Conservation (phyloP, 495 filamentous ascomycete species). For the Tetracladium marchalianum region DNA sequence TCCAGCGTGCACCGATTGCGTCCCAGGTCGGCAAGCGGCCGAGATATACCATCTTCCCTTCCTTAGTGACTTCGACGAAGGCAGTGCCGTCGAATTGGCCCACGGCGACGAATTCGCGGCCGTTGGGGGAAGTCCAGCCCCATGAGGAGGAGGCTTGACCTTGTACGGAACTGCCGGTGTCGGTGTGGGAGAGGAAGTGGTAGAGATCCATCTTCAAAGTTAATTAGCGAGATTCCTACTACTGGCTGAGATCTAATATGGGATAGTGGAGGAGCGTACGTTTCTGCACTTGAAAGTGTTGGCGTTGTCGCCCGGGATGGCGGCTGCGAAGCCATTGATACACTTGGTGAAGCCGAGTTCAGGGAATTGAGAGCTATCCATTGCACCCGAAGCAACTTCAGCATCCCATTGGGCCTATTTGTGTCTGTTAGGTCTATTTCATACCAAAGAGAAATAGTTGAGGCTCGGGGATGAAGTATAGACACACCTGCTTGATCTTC, state of each 20-base stretch:
- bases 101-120: constrained; percentile 46
- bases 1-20: not conserved
- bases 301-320: constrained; percentile 27
- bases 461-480: not conserved
- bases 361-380: not conserved
- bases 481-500: constrained; percentile 27
- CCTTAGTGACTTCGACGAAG: constrained; percentile 39
- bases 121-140: constrained; percentile 45
- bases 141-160: constrained; percentile 4
- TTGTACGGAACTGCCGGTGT: constrained; percentile 31
- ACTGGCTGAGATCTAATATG: not conserved
- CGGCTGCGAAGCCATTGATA: constrained; percentile 33
- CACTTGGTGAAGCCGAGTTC: constrained; percentile 24
- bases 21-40: not conserved
- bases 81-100: constrained; percentile 46
- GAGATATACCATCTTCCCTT: constrained; percentile 37
- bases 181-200: constrained; percentile 40
- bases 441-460: not conserved
- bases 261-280: constrained; percentile 11
- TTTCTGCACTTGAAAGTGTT: constrained; percentile 41
- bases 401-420: not conserved
- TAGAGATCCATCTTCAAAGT: constrained; percentile 30
- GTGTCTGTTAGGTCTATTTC: not conserved
- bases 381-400: not conserved
- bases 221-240: not conserved